Evolutionary conservation across 371 early-diverging fungal genomes (phyloP).

Genomic region (Smittium mucronatum): DNA sequence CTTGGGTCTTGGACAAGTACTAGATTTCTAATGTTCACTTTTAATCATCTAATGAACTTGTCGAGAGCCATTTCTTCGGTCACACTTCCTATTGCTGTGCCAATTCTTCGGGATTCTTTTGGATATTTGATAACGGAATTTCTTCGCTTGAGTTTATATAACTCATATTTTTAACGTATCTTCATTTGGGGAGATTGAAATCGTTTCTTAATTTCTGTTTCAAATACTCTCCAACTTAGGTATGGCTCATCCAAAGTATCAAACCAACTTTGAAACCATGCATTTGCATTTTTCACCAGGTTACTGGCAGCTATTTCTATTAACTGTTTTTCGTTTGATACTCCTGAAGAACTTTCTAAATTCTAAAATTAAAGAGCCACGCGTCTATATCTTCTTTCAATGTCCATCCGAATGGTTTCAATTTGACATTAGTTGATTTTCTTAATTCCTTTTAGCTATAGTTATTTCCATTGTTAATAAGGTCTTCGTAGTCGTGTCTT

Average conservation of each 20-base stretch:
- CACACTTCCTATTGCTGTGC: neutral
- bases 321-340: too few relatives aligned
- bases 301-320: neutral
- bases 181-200: neutral
- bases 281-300: neutral
- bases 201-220: neutral
- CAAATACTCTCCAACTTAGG: neutral
- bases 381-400: too few relatives aligned
- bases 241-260: neutral
- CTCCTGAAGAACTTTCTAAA: too few relatives aligned
- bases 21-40: neutral
- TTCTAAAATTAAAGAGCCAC: too few relatives aligned
- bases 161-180: neutral
- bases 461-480: too few relatives aligned
- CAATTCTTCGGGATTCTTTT: neutral
- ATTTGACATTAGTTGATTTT: too few relatives aligned
- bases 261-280: neutral
- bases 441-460: too few relatives aligned
- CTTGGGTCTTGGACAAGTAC: neutral
- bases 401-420: too few relatives aligned
- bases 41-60: neutral
- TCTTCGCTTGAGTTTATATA: neutral
- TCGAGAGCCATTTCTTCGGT: neutral
- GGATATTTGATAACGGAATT: neutral
- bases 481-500: too few relatives aligned